Base-by-base conservation (phyloP, 164 flowering plant species). In the Houttuynia cordata region DNA sequence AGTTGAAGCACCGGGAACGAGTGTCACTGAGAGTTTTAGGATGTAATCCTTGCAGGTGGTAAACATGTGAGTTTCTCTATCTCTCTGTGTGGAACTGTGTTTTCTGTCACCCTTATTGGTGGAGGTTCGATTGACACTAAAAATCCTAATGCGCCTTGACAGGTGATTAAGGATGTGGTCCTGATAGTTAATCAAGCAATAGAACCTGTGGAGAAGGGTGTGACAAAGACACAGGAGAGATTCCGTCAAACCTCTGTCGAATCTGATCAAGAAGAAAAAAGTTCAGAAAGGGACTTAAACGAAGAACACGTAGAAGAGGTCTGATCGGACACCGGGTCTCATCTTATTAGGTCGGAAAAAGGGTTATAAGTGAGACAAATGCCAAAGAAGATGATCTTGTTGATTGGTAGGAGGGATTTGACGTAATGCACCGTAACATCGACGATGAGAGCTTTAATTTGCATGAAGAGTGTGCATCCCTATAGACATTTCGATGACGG, bases 161-260 rank as follows among this genome's bases (percentile, higher is more conserved):
- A 92, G 98, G 93, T 92, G 20, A 84, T 83, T 30, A 79, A 85
- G 78, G 98, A 92, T 71, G 98, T 92, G 3, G 87, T 78, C 37
- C 65, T 92, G 80, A 89, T 93, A 7, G 81, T 92, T 65, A 87
- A 78, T 64, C 93, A 92, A 71, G 96, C 98, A 25, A 88, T 89
- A 20, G 86, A 84, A 62, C 98, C 93, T 9, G 89, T 92, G 57
- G 96, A 78, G 60, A 86, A 85, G 68, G 95, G 91, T 7, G 78
- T 84, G 71, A 81, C 83, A 8, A 88, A 84, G 71, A 89, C 89
- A 64, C 96, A 88, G 58, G 89, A 88, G 65, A 85, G 69, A 10
- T 68, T 91, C 54, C 96, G 84, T 30, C 83, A 69, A 5, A 67
- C 60, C 54, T 61, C 78, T 3, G 68, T 62, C 7, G 67, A 74